Evolutionary conservation across 176 grass and related monocot genomes (phyloP).

Genomic region (Aegilops bicornis): DNA sequence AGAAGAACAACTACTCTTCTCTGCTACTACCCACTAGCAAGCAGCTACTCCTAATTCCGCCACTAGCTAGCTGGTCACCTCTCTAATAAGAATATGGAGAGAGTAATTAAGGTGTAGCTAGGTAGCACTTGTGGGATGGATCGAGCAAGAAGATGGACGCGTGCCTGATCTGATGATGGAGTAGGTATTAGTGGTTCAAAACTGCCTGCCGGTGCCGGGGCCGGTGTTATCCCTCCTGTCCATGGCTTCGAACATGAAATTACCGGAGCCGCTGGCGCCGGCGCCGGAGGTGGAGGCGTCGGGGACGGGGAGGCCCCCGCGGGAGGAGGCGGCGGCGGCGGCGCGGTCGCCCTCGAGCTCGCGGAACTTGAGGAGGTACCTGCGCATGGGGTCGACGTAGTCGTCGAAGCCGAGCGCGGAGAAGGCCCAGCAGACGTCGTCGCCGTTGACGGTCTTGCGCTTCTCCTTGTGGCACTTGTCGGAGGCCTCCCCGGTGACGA

Average conservation of each 20-base stretch:
- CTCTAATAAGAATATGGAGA: background rate
- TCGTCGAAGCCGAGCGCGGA: conserved; percentile 72
- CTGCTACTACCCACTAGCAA: background rate
- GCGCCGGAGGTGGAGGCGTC: conserved; percentile 1
- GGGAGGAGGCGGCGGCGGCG: conserved; percentile 46
- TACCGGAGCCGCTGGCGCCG: conserved; percentile 25
- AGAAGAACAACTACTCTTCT: conserved; percentile 4
- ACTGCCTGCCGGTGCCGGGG: conserved; percentile 36
- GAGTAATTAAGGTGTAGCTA: background rate
- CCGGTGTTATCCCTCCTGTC: conserved; percentile 48
- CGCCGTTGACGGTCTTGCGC: conserved; percentile 90
- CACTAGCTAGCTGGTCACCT: background rate
- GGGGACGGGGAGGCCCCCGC: background rate
- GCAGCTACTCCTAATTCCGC: background rate
- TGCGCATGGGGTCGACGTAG: conserved; percentile 77
- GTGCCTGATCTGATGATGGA: background rate
- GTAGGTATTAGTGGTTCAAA: conserved; percentile 34
- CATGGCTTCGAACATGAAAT: conserved; percentile 80
- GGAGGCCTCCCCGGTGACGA: conserved; percentile 81
- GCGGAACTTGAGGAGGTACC: conserved; percentile 72
- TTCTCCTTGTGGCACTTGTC: conserved; percentile 91
- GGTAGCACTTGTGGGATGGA: background rate
- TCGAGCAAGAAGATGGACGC: background rate
- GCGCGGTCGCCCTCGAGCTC: conserved; percentile 70
- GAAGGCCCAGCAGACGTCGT: conserved; percentile 86